Conservation (phyloP, 331 rosid species). For the Acacia concinna region DNA sequence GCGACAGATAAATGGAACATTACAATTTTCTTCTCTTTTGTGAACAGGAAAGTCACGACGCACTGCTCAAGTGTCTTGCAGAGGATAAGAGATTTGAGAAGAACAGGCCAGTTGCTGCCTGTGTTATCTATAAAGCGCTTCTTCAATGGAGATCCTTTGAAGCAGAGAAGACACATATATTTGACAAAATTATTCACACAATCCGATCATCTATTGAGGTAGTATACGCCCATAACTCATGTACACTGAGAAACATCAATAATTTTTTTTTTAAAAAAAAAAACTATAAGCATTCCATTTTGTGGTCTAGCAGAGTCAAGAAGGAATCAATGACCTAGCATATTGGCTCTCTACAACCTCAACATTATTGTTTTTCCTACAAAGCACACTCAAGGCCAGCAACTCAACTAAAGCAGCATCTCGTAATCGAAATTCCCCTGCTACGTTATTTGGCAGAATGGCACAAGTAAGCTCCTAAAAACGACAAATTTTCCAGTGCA, state of each 20-base stretch:
- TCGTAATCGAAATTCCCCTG: slow-evolving; percentile 70
- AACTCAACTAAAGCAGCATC: slow-evolving; percentile 53
- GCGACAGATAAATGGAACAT: slow-evolving; percentile 22
- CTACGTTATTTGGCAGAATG: slow-evolving; percentile 79
- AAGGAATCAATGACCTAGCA: slow-evolving; percentile 65
- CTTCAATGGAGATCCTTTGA: slow-evolving; percentile 93
- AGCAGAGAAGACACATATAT: slow-evolving; percentile 76
- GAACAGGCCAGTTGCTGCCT: slow-evolving; percentile 72
- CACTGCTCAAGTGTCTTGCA: slow-evolving; percentile 72
- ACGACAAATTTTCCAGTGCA: background rate
- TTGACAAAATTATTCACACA: slow-evolving; percentile 70
- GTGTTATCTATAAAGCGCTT: slow-evolving; percentile 73
- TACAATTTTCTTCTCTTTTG: slow-evolving; percentile 13
- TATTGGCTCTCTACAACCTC: slow-evolving; percentile 90
- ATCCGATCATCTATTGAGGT: slow-evolving; percentile 73
- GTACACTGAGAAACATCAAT: background rate
- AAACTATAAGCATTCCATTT: slow-evolving; percentile 2
- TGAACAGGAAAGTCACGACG: slow-evolving; percentile 81
- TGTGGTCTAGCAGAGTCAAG: slow-evolving; percentile 53
- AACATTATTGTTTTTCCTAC: slow-evolving; percentile 76
- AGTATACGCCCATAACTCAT: slow-evolving; percentile 5
- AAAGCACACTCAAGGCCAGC: slow-evolving; percentile 82
- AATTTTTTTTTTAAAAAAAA: background rate
- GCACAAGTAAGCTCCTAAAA: slow-evolving; percentile 65
- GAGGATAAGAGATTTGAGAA: slow-evolving; percentile 77